Evolutionary conservation across 176 grass and related monocot species (phyloP), one percentile per base, ranked within the genome.

Genomic region (Carex pumila): DNA sequence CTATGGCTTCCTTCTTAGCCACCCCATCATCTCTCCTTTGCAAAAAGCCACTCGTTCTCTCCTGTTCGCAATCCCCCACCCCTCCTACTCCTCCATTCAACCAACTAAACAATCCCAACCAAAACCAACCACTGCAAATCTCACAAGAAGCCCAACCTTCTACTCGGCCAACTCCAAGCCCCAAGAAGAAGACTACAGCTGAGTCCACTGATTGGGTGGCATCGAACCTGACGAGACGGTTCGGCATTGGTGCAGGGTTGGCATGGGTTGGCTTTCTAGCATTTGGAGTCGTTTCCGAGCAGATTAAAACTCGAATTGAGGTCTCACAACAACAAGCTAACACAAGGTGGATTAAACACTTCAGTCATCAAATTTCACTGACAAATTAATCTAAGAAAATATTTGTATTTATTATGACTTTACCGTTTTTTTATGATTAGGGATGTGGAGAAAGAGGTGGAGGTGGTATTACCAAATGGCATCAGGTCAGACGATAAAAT

Each of bases 241-340:
- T 99, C 43, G 96, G 96, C 6, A 89, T 99, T 79, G 96, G 93
- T 19, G 96, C 91, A 34, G 96, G 96, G n/a, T 88, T 98, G 19
- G 96, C 96, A 12, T 98, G 96, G 93, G 91, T 86, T 14, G 91
- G 87, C 22, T 99, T 99, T 91, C 91, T 99, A 5, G 89, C 93
- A 62, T 70, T 86, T 50, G 96, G 96, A 50, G 93, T 95, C 53
- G 91, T 98, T 62, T 98, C 96, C 1, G 96, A 99, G 93, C 96
- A 95, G 88, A 86, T 98, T 88, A 95, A 99, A 91, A 99, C 96
- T 36, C 89, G 96, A 61, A 83, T 95, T 68, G 96, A 99, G 87
- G 96, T 92, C 85, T 92, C 96, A 34, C 93, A 90, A 83, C 93
- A 95, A 64, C 47, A 92, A 88, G 88, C 93, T 34, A 95, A 99